phyloP scores from a whole-genome alignment of 2,329 filamentous ascomycete species.

The Metarhizium album region DNA sequence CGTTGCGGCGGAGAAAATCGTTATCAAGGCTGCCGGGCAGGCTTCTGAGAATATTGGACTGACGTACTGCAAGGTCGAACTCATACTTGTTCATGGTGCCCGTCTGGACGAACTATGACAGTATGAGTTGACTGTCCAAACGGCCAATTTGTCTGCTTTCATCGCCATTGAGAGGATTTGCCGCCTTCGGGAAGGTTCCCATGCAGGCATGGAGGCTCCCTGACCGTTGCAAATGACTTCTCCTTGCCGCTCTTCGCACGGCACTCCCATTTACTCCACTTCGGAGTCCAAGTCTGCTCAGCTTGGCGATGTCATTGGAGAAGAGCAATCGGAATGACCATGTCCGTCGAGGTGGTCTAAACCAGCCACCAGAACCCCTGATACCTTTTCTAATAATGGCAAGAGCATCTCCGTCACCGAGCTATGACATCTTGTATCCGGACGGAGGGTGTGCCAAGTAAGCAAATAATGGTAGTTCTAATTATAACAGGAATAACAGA shows the following conservation, averaged over 20 bases:
- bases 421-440: neutral
- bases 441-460: neutral
- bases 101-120: neutral
- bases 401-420: neutral
- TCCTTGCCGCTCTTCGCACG: neutral
- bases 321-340: neutral
- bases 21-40: neutral
- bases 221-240: neutral
- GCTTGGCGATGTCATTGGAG: neutral
- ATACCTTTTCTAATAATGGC: neutral
- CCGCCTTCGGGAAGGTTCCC: neutral
- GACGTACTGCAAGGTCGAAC: neutral
- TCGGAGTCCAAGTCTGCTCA: neutral
- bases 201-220: neutral
- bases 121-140: neutral
- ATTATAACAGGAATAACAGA: neutral
- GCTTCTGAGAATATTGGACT: neutral
- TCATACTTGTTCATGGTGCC: neutral
- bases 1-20: neutral
- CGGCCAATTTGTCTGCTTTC: neutral
- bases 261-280: neutral
- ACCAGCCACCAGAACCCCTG: neutral
- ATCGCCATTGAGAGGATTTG: neutral
- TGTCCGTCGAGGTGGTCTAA: neutral
- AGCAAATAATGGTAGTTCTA: neutral